These are phyloP conservation scores for Fraxinus angustifolia DNA, from an alignment of 305 asterid species.

Conservation along the genomic window DNA sequence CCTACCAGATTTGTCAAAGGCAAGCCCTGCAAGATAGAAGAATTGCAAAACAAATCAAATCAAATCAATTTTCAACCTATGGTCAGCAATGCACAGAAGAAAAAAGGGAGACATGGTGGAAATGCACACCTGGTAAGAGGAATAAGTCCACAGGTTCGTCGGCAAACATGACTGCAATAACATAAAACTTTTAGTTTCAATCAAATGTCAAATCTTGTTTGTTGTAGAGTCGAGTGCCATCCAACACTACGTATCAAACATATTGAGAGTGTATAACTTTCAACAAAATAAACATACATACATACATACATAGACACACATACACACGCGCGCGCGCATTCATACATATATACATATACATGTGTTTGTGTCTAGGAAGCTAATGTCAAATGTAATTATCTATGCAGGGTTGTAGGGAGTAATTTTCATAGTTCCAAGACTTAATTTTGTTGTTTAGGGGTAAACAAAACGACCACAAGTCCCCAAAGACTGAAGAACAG, in stretches of 20 bases:
- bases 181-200: not conserved
- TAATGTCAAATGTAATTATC: not conserved
- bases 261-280: not conserved
- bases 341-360: not conserved
- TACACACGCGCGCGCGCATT: not conserved
- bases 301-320: not conserved
- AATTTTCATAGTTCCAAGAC: slow-evolving; percentile 62
- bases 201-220: not conserved
- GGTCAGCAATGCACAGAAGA: not conserved
- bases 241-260: not conserved
- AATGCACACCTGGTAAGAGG: slow-evolving; percentile 73
- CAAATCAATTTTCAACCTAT: not conserved
- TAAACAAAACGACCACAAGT: slow-evolving; percentile 58
- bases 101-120: not conserved
- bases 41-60: not conserved
- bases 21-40: slow-evolving; percentile 58
- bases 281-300: not conserved
- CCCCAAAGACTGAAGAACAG: slow-evolving; percentile 28
- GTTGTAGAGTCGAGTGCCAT: not conserved
- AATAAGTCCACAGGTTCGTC: slow-evolving; percentile 84
- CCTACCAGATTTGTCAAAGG: slow-evolving; percentile 85
- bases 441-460: slow-evolving; percentile 91
- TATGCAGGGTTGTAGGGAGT: slow-evolving; percentile 87
- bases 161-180: slow-evolving; percentile 72
- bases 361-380: not conserved